These are phyloP conservation scores for Gautieria morchelliformis DNA, from an alignment of 768 basidiomycete genomes.

Conservation along the genomic window DNA sequence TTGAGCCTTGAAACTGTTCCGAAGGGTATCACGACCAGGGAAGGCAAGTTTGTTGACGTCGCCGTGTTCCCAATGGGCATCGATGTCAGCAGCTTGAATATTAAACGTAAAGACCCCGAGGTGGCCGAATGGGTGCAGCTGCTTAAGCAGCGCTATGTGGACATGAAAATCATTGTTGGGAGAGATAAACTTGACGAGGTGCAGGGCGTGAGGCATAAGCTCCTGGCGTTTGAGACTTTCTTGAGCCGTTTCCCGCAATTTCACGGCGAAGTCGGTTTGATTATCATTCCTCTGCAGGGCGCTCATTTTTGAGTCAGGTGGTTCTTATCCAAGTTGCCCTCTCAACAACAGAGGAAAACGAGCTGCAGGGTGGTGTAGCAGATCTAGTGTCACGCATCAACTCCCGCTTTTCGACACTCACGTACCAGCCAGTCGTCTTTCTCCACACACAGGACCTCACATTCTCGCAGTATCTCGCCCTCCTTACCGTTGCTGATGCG, in stretches of 20 bases:
- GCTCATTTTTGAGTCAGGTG: conserved; percentile 29
- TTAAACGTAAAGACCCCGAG: conserved; percentile 63
- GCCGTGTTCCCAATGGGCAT: conserved; percentile 90
- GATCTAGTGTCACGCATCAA: conserved; percentile 76
- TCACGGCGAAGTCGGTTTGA: conserved; percentile 50
- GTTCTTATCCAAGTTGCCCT: conserved; percentile 84
- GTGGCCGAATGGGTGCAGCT: conserved; percentile 76
- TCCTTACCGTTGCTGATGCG: conserved; percentile 74
- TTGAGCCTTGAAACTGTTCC: conserved; percentile 73
- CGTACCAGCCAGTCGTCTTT: conserved; percentile 83
- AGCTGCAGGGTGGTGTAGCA: conserved; percentile 61
- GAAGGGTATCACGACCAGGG: conserved; percentile 64
- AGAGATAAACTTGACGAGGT: conserved; percentile 85
- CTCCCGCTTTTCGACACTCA: conserved; percentile 71
- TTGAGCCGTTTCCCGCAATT: conserved; percentile 71
- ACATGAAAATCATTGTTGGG: conserved; percentile 81
- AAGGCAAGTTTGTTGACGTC: conserved; percentile 65
- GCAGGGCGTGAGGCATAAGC: conserved; percentile 77
- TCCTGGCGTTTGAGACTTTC: conserved; percentile 76
- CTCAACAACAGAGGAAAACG: conserved; percentile 70
- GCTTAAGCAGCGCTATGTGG: conserved; percentile 72
- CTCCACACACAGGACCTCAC: conserved; percentile 77
- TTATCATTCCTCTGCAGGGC: not conserved
- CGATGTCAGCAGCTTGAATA: conserved; percentile 58
- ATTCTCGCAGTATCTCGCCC: conserved; percentile 76